These are phyloP conservation scores for Pecoramyces ruminantium DNA, from an alignment of 192 early-diverging fungal species.

Conservation along the genomic window DNA sequence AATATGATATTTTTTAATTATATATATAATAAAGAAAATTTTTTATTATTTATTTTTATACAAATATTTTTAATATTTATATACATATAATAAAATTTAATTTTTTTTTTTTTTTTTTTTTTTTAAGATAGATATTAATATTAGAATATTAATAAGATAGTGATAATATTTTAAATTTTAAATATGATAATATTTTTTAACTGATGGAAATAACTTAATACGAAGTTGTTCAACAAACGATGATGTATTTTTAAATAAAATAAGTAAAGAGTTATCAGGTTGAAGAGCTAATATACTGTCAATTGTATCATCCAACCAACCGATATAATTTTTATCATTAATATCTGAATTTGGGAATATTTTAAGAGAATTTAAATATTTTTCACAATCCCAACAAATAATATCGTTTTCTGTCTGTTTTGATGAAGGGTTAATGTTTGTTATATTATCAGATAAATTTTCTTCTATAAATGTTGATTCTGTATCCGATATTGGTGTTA, in stretches of 20 bases:
- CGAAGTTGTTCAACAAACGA: background rate
- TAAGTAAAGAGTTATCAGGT: background rate
- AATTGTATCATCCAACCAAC: background rate
- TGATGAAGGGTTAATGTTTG: too few species aligned
- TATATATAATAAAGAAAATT: too few species aligned
- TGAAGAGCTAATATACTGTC: background rate
- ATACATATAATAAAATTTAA: too few species aligned
- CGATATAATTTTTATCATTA: background rate
- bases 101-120: too few species aligned
- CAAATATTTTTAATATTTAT: too few species aligned
- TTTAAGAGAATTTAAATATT: background rate
- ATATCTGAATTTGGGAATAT: background rate
- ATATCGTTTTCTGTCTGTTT: background rate
- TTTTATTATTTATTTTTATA: too few species aligned
- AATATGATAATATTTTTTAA: background rate
- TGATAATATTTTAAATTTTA: background rate
- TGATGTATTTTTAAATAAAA: background rate
- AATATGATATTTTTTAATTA: too few species aligned
- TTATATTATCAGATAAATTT: too few species aligned
- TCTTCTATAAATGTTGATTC: too few species aligned
- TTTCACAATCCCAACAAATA: background rate
- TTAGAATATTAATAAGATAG: too few species aligned
- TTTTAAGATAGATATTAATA: too few species aligned
- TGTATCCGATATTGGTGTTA: too few species aligned
- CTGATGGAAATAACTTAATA: background rate